Base-by-base conservation (phyloP, 371 early-diverging fungal species). In the Mortierella polycephala region DNA sequence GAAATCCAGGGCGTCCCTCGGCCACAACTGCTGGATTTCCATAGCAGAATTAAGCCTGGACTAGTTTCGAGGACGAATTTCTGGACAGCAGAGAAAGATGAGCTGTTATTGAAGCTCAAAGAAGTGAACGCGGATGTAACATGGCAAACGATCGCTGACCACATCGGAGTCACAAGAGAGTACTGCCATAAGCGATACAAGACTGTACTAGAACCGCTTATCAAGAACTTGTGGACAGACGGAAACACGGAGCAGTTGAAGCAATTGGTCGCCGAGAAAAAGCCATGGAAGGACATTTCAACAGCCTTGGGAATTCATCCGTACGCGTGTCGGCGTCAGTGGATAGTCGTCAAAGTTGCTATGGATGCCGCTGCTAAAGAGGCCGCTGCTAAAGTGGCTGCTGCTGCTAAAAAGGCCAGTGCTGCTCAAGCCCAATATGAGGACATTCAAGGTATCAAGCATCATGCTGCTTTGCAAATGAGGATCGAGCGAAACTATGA, bases 51-150 rank as follows among this genome's bases (percentile, higher is more conserved):
- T 10, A 42, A 13, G 14, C 6, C 20, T 5, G 18, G 51, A 9
- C 51, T 18, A 18, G 51, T n/a, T 13, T 51, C 51, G 20, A n/a
- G 16, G 51, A 18, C 51, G 7, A 18, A 44, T 18, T 14, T 52
- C 6, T 62, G 62, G 62, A 52, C 62, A 12, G 41, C 62, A 2
- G 62, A 62, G 40, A 13, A 11, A 5, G 62, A 62, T 16, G 62
- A 62, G 21, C n/a, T 42, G 7, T 14, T 62, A 10, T 11, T 62
- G 21, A 30, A 21, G 42, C 12, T 62, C 42, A 18, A 39, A 18
- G 42, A 58, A 18, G 23, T 40, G 23, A 37, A 23, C 1, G 13
- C 52, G 5, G 42, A 21, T 7, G 18, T 18, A 16, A 51, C 62
- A 9, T 62, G 62, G 62, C 20, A 18, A 7, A 40, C 11, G 21